A percentile compares a stretch with the other conserved stretches of the same genome.
Conservation (phyloP, 805 yeast species). For the Teunomyces stri region DNA sequence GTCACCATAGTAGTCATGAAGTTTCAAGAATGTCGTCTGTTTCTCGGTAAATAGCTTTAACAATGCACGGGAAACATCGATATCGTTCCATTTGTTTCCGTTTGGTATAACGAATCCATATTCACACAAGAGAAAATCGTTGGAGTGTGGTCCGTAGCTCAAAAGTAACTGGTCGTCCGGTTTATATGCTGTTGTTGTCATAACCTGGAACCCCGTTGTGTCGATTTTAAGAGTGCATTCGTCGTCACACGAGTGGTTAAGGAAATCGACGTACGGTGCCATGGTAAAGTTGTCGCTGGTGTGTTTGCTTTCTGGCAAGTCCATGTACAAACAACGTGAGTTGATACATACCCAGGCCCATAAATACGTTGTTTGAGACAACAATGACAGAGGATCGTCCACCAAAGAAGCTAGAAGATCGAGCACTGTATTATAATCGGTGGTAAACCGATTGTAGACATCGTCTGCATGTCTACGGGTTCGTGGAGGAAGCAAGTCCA, state of each 20-base stretch:
- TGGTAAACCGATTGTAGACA: slow-evolving; percentile 41
- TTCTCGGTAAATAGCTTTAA: slow-evolving; percentile 26
- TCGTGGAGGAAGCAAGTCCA: slow-evolving; percentile 43
- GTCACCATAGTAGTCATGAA: slow-evolving; percentile 63
- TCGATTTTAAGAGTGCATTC: slow-evolving; percentile 53
- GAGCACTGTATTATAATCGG: slow-evolving; percentile 43
- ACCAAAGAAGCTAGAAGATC: slow-evolving; percentile 18
- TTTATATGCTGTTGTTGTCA: slow-evolving; percentile 26
- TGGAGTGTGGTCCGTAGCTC: slow-evolving; percentile 86
- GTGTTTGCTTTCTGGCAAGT: slow-evolving; percentile 52
- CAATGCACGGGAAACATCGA: slow-evolving; percentile 58
- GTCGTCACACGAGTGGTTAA: slow-evolving; percentile 65
- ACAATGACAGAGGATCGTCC: not conserved
- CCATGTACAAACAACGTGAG: slow-evolving; percentile 85
- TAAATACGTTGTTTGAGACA: slow-evolving; percentile 32
- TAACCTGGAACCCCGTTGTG: slow-evolving; percentile 52
- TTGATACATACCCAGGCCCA: slow-evolving; percentile 88
- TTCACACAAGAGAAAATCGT: slow-evolving; percentile 77
- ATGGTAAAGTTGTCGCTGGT: slow-evolving; percentile 72
- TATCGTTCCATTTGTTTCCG: slow-evolving; percentile 62
- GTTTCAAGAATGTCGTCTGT: slow-evolving; percentile 47
- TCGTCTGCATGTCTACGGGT: slow-evolving; percentile 38
- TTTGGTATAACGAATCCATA: slow-evolving; percentile 69
- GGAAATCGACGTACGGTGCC: slow-evolving; percentile 88
- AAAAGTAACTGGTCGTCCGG: slow-evolving; percentile 59